phyloP scores from a whole-genome alignment of 352 stramenopile genomes.

The Globisporangium splendens region DNA sequence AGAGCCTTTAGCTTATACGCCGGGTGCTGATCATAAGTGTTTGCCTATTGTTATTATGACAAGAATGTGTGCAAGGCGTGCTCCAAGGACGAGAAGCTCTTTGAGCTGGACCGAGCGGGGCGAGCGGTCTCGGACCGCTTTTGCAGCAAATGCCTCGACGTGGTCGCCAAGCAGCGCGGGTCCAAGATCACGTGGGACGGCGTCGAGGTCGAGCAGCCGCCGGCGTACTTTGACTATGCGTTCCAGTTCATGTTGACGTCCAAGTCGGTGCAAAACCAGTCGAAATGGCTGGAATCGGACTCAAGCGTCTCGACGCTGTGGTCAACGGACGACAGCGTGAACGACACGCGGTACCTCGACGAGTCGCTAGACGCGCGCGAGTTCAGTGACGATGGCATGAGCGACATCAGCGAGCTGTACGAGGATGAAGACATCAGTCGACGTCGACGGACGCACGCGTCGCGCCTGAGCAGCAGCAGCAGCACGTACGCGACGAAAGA shows the following conservation, averaged over 20 bases:
- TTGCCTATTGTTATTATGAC: no score
- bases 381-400: background rate
- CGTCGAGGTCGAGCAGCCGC: conserved; percentile 6
- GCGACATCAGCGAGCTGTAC: background rate
- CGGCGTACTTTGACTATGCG: conserved; percentile 17
- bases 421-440: background rate
- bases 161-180: conserved; percentile 8
- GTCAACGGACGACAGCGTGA: conserved; percentile 19
- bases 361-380: background rate
- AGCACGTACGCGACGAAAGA: conserved; percentile 4
- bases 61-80: conserved; percentile 48
- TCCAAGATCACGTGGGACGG: conserved; percentile 10
- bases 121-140: conserved; percentile 38
- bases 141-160: conserved; percentile 36
- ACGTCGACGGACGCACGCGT: conserved; percentile 1
- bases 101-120: conserved; percentile 36
- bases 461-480: conserved; percentile 3
- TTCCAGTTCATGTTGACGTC: conserved; percentile 2
- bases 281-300: background rate
- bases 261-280: no score
- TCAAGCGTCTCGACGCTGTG: conserved; percentile 5
- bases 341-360: background rate
- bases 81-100: conserved; percentile 43
- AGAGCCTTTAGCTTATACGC: no score
- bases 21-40: no score